Evolutionary conservation across 2,329 filamentous ascomycete species (phyloP), one percentile per base, ranked within the genome.

Genomic region (Fusarium chaquense): DNA sequence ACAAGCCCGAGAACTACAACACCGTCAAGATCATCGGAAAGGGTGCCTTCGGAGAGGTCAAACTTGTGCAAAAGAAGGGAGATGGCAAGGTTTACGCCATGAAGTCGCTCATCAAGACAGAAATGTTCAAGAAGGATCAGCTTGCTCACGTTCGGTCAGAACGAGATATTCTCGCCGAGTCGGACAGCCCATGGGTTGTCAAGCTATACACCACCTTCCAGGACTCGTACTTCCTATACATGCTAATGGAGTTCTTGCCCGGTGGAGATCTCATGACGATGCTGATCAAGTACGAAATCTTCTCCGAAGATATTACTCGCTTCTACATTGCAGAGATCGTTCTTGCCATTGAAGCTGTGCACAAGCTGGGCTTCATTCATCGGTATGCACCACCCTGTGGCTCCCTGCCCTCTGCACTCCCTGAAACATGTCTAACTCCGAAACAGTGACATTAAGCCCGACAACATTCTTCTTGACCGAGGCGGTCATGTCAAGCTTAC

Each of bases 101-200:
- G 85, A 99, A 99, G 85, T 98, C 95, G 46, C 86, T 99, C 73
- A 93, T 99, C 81, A 99, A 99, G 86, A 94, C 93, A 50, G 96
- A 99, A 82, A 99, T 99, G 96, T 98, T 98, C 85, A 98, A 97
- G 84, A 98, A 97, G 82, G 96, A 99, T 78, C 96, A 99, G 81
- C 85, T 99, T 65, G 96, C 96, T 20, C 96, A 99, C 82, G 96
- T 99, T 65, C 94, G 97, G 70, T 94, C 96, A 55, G 96, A 99
- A 83, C 90, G 96, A 86, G 96, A 99, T 80, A 98, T 99, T 74
- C 85, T 99, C 69, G 96, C 96, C 67, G 97, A 99, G 80, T 97
- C 95, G n/a, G 96, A 99, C 86, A 98, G 96, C 78, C 95, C 96
- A 7, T 99, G 96, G 96, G 93, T 99, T 18, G 96, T 99, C 75